These are phyloP conservation scores for Microglena sp. DNA, from an alignment of 139 green algal genomes.

Conservation along the genomic window DNA sequence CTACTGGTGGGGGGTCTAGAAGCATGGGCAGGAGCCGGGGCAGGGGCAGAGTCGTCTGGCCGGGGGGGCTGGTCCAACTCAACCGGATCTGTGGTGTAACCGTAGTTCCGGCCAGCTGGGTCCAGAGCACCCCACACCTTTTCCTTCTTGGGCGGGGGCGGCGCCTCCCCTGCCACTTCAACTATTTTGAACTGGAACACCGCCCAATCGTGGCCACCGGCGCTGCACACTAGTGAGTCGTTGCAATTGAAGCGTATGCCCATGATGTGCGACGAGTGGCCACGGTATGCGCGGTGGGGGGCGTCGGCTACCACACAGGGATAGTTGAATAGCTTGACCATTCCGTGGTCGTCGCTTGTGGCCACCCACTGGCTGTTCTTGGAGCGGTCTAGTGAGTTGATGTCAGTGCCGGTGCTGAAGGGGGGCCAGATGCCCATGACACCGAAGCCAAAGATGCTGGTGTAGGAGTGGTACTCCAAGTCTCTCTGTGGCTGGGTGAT, in stretches of 20 bases:
- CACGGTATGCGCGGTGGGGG: slow-evolving; percentile 45
- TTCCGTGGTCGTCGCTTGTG: slow-evolving; percentile 40
- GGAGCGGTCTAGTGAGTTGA: slow-evolving; percentile 30
- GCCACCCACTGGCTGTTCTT: slow-evolving; percentile 14
- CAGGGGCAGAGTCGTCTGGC: too few relatives aligned
- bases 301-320: slow-evolving; percentile 57
- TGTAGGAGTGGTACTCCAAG: slow-evolving; percentile 46
- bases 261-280: slow-evolving; percentile 61
- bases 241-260: slow-evolving; percentile 44
- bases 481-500: slow-evolving; percentile 44
- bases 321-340: slow-evolving; percentile 66
- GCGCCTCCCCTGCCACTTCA: slow-evolving; percentile 6
- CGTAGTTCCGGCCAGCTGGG: too few relatives aligned
- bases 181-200: slow-evolving; percentile 56
- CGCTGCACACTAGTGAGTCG: slow-evolving; percentile 26
- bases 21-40: too few relatives aligned
- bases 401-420: slow-evolving; percentile 31
- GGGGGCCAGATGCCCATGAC: slow-evolving; percentile 59
- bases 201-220: slow-evolving; percentile 48
- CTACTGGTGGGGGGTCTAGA: too few relatives aligned
- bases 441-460: slow-evolving; percentile 49
- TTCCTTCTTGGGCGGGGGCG: slow-evolving; percentile 7
- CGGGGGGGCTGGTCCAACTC: too few relatives aligned
- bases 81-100: too few relatives aligned
- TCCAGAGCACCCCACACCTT: slow-evolving; percentile 46